These are phyloP conservation scores for Pestalotiopsis sp. DNA, from an alignment of 2,329 filamentous ascomycete genomes.

Conservation along the genomic window DNA sequence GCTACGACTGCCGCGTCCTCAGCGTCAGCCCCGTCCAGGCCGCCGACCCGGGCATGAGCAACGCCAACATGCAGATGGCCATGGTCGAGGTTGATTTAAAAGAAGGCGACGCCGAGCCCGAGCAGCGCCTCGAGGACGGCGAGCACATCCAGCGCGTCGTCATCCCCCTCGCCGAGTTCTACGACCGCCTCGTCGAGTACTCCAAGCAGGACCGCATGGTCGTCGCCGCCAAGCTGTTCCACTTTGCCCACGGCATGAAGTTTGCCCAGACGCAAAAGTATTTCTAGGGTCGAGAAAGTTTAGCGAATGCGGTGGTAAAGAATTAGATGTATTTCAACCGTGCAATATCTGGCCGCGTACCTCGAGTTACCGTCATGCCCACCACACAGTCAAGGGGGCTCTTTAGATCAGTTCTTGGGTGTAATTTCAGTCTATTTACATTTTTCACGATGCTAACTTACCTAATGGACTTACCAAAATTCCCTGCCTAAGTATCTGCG, in stretches of 20 bases:
- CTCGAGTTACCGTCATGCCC: too few species aligned
- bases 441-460: too few species aligned
- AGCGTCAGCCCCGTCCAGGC: conserved; percentile 55
- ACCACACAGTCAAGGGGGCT: too few species aligned
- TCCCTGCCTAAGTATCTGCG: too few species aligned
- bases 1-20: conserved; percentile 52
- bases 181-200: conserved; percentile 52
- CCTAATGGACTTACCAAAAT: too few species aligned
- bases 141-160: conserved; percentile 64
- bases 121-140: conserved; percentile 61
- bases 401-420: too few species aligned
- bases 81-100: conserved; percentile 59
- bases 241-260: conserved; percentile 60
- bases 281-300: background rate
- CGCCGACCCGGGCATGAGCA: conserved; percentile 58
- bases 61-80: conserved; percentile 62
- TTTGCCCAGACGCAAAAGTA: conserved; percentile 42
- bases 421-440: too few species aligned
- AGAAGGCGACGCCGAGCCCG: conserved; percentile 50
- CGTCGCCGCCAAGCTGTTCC: conserved; percentile 59
- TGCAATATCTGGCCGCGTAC: too few species aligned
- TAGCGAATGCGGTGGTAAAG: too few species aligned
- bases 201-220: conserved; percentile 48
- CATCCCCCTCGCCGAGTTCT: conserved; percentile 57
- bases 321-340: too few species aligned